Evolutionary conservation across 768 basidiomycete species (phyloP).

Genomic region (Jaapia argillacea): DNA sequence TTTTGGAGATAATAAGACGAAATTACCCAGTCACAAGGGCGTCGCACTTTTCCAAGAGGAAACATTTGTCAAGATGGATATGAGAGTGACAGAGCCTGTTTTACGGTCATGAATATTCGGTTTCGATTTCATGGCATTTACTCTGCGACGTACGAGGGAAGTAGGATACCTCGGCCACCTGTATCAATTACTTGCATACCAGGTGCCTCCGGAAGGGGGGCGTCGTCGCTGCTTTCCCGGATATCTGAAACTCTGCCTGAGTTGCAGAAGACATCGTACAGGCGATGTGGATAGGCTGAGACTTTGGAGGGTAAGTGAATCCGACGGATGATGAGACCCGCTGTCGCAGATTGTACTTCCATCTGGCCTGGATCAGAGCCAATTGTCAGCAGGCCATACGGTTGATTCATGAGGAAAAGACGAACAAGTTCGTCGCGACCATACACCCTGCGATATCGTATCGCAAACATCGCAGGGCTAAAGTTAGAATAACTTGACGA

Average conservation of each 20-base stretch:
- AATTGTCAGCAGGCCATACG: no score
- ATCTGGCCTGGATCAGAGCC: no score
- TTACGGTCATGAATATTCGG: not conserved
- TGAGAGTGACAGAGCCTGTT: conserved; percentile 47
- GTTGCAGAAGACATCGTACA: not conserved
- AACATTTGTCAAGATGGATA: conserved; percentile 63
- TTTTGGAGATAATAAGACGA: not conserved
- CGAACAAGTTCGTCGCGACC: no score
- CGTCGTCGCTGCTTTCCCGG: not conserved
- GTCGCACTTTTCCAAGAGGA: conserved; percentile 47
- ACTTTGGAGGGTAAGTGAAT: no score
- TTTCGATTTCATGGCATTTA: not conserved
- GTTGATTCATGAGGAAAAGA: no score
- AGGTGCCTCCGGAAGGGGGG: not conserved
- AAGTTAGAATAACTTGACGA: no score
- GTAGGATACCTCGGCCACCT: not conserved
- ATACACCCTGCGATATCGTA: no score
- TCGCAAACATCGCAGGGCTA: no score
- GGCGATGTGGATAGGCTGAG: not conserved
- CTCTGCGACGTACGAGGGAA: not conserved
- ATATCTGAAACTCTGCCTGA: not conserved
- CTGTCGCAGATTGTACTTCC: no score
- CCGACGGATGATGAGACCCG: no score
- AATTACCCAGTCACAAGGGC: conserved; percentile 42
- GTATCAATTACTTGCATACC: not conserved